These are phyloP conservation scores for Tolypocladium paradoxum DNA, from an alignment of 2,329 filamentous ascomycete species.

Conservation along the genomic window DNA sequence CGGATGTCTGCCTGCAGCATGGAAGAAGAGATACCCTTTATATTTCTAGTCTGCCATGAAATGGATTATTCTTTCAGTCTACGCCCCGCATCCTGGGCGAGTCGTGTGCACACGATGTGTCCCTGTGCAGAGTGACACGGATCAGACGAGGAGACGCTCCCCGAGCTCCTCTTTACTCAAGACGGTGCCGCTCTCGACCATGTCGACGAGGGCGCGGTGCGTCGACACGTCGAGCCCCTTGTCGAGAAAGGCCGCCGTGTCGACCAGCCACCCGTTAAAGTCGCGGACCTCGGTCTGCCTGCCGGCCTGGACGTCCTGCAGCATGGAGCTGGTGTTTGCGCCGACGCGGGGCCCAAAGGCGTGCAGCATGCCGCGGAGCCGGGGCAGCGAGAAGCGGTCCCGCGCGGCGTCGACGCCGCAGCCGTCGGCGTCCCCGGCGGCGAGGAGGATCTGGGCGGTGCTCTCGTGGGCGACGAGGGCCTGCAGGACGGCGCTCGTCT, in stretches of 20 bases:
- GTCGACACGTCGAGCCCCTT: constrained; percentile 20
- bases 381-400: constrained; percentile 28
- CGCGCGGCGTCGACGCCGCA: not conserved
- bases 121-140: too few species aligned
- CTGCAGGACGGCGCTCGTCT: constrained; percentile 64
- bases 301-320: constrained; percentile 44
- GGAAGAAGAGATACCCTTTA: not conserved
- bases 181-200: constrained; percentile 27
- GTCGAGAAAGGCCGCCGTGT: constrained; percentile 30
- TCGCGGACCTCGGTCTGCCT: constrained; percentile 45
- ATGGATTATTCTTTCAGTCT: not conserved
- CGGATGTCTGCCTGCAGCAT: not conserved
- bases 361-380: constrained; percentile 34
- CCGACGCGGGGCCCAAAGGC: constrained; percentile 35
- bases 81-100: not conserved
- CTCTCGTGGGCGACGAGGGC: constrained; percentile 52
- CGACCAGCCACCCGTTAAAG: constrained; percentile 49
- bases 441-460: constrained; percentile 26
- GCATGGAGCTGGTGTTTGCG: constrained; percentile 50
- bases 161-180: constrained; percentile 24
- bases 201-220: constrained; percentile 29
- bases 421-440: not conserved
- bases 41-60: not conserved
- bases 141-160: constrained; percentile 11
- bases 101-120: too few species aligned